phyloP scores from a whole-genome alignment of 73 alveolate genomes.

The Symbiodinium pilosum region DNA sequence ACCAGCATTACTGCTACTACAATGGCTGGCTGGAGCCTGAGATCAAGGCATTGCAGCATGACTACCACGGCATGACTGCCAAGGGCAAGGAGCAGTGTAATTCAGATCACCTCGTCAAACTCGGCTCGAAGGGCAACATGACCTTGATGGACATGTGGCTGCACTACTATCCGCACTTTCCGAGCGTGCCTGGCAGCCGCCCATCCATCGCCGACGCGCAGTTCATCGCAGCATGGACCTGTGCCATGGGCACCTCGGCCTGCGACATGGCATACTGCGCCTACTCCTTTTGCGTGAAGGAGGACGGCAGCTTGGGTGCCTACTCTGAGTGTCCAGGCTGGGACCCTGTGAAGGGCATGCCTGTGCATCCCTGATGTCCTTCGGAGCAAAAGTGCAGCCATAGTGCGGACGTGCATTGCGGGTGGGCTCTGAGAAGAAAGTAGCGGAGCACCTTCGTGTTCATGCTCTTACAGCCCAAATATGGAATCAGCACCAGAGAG shows the following conservation, averaged over 20 bases:
- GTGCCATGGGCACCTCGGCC: conserved; percentile 31
- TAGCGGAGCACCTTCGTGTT: no score
- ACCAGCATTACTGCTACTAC: neutral
- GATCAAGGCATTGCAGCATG: neutral
- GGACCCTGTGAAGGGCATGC: conserved; percentile 21
- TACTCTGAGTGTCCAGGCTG: neutral
- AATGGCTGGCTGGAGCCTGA: neutral
- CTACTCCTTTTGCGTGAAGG: neutral
- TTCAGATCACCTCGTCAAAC: neutral
- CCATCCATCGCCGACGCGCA: conserved; percentile 9
- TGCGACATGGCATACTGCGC: conserved; percentile 63
- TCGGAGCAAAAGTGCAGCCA: no score
- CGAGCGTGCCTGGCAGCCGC: no score
- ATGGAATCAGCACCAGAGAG: no score
- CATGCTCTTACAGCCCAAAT: no score
- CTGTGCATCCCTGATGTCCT: no score
- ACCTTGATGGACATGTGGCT: no score
- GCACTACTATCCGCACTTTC: no score
- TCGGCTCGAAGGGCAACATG: no score
- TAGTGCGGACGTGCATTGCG: no score
- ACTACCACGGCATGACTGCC: neutral
- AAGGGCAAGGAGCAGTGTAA: neutral
- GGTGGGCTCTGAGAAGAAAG: no score
- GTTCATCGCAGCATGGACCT: conserved; percentile 15
- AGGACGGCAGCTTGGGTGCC: neutral